Evolutionary conservation across 116 monocot species (phyloP), one percentile per base, ranked within the genome.

Genomic region (Dioscorea cayenensis): DNA sequence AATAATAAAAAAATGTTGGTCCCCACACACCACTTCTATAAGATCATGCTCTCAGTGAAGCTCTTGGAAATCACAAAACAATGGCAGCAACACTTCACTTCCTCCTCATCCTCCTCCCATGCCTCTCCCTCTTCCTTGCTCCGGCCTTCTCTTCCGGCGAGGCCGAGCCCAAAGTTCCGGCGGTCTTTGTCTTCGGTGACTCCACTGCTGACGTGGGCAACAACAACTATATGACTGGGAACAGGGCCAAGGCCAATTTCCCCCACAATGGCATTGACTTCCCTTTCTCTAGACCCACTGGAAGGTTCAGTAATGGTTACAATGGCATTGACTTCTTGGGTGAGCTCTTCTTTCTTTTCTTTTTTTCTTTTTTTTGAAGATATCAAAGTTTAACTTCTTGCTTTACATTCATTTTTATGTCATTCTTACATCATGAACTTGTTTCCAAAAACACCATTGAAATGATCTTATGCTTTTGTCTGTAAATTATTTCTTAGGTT

Each of bases 151-250:
- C 69, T 49, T n/a, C 19, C 10, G 43, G 48, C 16, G 49, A 38
- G 16, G 67, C 18, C 10, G 11, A 0, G 67, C n/a, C 67, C 21
- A 48, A 43, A 19, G 52, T 55, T 4, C 85, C 83, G 66, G 85
- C 83, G 12, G 64, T 89, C 21, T 89, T 83, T 49, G 89, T 89
- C 72, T 89, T 89, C 61, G 89, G 89, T 6, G 89, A 89, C 73
- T 89, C 89, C n/a, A 89, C 85, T 0, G 85, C 82, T 7, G 89
- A 89, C 73, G 89, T 89, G 59, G 89, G 89, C 28, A 89, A 85
- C 73, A 89, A 89, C 73, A 89, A 89, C 69, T 83, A 73, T 78
- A 51, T 89, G 82, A 27, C 48, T 1, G 77, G 66, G 27, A 63
- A 21, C 49, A 49, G 25, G 3, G 79, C 80, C 60, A 89, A 83